phyloP scores from a whole-genome alignment of 2,329 filamentous ascomycete species.

The Huntiella savannae region DNA sequence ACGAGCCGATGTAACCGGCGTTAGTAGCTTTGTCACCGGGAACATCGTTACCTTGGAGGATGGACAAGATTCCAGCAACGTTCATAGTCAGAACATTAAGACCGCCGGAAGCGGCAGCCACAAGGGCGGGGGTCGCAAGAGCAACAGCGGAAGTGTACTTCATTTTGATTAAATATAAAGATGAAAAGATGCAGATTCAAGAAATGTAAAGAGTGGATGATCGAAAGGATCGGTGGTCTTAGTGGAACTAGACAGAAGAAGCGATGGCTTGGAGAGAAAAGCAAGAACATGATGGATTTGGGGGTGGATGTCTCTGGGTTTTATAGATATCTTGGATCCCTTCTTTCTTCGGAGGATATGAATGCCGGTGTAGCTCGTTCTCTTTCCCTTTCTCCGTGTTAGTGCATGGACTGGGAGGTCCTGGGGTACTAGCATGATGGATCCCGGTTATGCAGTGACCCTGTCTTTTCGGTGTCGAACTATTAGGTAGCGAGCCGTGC shows the following conservation, averaged over 20 bases:
- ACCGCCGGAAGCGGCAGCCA: conserved; percentile 15
- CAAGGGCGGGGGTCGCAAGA: conserved; percentile 6
- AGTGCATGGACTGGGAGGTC: no score
- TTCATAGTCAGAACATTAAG: conserved; percentile 38
- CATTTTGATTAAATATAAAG: conserved; percentile 5
- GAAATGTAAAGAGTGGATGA: not conserved
- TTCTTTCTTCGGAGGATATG: not conserved
- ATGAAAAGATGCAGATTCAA: not conserved
- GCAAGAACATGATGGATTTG: not conserved
- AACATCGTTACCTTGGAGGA: conserved; percentile 40
- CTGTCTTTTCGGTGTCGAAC: no score
- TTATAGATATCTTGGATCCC: not conserved
- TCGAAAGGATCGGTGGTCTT: not conserved
- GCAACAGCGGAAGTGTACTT: conserved; percentile 8
- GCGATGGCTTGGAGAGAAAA: not conserved
- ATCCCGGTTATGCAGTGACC: no score
- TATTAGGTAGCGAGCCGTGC: no score
- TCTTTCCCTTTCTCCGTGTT: no score
- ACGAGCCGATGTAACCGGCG: conserved; percentile 33
- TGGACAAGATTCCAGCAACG: conserved; percentile 37
- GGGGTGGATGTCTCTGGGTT: not conserved
- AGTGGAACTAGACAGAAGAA: not conserved
- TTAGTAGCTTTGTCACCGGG: conserved; percentile 43
- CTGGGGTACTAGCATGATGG: no score
- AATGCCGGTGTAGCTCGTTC: no score